A percentile compares a stretch with the other conserved stretches of the same genome.
Evolutionary conservation across 352 stramenopile genomes (phyloP).

Genomic region (Globisporangium splendens): DNA sequence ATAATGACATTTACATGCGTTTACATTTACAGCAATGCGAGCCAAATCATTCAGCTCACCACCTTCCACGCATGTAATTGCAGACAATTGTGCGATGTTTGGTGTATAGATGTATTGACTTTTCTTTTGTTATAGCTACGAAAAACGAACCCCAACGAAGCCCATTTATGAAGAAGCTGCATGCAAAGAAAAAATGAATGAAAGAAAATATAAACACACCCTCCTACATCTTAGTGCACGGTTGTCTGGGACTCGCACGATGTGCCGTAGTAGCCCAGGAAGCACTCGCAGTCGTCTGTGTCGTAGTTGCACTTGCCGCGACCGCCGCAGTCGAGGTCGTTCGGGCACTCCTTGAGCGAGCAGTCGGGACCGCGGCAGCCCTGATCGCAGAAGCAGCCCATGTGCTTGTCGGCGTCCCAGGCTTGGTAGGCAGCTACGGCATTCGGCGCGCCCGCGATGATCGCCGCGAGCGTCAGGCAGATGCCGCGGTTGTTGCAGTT

Average conservation of each 20-base stretch:
- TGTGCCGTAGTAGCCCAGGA: slow-evolving; percentile 93
- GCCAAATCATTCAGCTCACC: too few relatives aligned
- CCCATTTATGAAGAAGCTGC: too few relatives aligned
- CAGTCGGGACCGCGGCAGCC: slow-evolving; percentile 95
- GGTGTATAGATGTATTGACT: not conserved
- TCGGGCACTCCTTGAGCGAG: slow-evolving; percentile 94
- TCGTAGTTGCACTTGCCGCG: slow-evolving; percentile 95
- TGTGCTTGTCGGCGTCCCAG: slow-evolving; percentile 92
- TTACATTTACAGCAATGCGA: too few relatives aligned
- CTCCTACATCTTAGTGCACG: slow-evolving; percentile 72
- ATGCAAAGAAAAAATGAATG: not conserved
- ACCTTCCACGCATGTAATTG: too few relatives aligned
- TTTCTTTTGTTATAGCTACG: not conserved
- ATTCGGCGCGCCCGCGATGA: slow-evolving; percentile 42
- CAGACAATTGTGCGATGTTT: too few relatives aligned
- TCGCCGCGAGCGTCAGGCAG: slow-evolving; percentile 89
- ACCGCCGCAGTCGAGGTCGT: slow-evolving; percentile 87
- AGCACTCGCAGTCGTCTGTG: slow-evolving; percentile 93
- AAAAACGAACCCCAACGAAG: too few relatives aligned
- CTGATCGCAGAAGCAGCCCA: slow-evolving; percentile 93
- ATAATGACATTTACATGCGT: too few relatives aligned
- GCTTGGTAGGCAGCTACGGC: slow-evolving; percentile 40
- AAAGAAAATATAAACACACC: not conserved
- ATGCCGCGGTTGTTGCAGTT: slow-evolving; percentile 92
- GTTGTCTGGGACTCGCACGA: slow-evolving; percentile 84